Evolutionary conservation across 345 rosid species (phyloP).

Genomic region (Laguncularia racemosa): DNA sequence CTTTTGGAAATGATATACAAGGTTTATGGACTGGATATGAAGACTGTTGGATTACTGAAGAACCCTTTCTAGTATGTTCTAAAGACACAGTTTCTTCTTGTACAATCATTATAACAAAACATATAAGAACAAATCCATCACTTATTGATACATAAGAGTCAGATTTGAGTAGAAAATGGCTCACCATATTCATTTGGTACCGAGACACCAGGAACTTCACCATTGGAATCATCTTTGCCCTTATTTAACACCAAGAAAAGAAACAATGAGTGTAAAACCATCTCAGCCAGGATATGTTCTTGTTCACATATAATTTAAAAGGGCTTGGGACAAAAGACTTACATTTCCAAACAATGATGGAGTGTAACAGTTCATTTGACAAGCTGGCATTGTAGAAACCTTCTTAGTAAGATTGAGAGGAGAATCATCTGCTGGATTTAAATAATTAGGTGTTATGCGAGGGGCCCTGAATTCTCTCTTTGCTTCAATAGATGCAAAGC

Average conservation of each 20-base stretch:
- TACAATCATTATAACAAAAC: constrained; percentile 3
- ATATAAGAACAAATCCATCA: background rate
- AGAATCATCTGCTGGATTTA: constrained; percentile 29
- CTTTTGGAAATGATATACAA: constrained; percentile 19
- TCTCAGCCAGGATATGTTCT: too few relatives aligned
- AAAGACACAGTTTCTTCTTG: constrained; percentile 13
- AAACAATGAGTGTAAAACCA: background rate
- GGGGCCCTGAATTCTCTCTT: constrained; percentile 71
- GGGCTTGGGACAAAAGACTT: constrained; percentile 18
- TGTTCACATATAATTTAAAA: too few relatives aligned
- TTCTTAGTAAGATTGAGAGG: constrained; percentile 24
- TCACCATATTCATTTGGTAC: constrained; percentile 32
- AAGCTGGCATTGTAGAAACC: constrained; percentile 19
- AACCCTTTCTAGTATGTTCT: constrained; percentile 13
- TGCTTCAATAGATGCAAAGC: constrained; percentile 81
- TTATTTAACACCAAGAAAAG: constrained; percentile 18
- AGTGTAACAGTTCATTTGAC: constrained; percentile 9
- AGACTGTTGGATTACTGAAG: constrained; percentile 16
- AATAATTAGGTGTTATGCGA: constrained; percentile 35
- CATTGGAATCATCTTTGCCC: constrained; percentile 33
- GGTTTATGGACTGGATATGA: constrained; percentile 18
- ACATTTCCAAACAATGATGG: constrained; percentile 18
- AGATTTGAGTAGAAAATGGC: constrained; percentile 3
- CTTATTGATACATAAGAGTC: constrained; percentile 1
- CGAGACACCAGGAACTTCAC: constrained; percentile 13